These are phyloP conservation scores for Phellopilus nigrolimitatus DNA, from an alignment of 1,284 basidiomycete genomes.

Conservation along the genomic window DNA sequence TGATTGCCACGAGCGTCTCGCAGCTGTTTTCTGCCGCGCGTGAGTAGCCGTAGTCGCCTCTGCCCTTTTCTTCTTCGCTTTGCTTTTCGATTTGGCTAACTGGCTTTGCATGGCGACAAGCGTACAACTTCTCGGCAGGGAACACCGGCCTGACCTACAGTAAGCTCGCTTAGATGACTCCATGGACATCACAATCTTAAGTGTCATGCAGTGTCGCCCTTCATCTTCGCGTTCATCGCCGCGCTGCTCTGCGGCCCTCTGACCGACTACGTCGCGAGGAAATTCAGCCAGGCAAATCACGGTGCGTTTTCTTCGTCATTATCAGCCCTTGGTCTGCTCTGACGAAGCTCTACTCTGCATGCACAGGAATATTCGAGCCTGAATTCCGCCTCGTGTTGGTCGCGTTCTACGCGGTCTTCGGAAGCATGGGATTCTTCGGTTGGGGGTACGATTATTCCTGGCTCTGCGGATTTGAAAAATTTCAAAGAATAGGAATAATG, in stretches of 20 bases:
- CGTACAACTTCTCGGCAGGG: conserved; percentile 21
- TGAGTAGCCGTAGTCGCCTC: conserved; percentile 12
- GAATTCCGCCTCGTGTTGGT: conserved; percentile 24
- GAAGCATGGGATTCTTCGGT: conserved; percentile 22
- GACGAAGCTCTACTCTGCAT: neutral
- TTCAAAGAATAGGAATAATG: neutral
- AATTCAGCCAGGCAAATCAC: conserved; percentile 21
- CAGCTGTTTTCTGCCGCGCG: conserved; percentile 24
- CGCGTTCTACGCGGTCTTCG: conserved; percentile 23
- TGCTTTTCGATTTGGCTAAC: neutral
- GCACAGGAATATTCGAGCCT: conserved; percentile 19
- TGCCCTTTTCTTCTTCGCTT: neutral
- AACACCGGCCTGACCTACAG: conserved; percentile 22
- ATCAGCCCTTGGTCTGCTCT: neutral
- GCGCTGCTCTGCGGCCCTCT: conserved; percentile 23
- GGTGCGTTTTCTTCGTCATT: conserved; percentile 6
- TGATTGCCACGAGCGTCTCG: conserved; percentile 23
- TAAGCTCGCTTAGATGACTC: conserved; percentile 4
- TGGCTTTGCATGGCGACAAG: conserved; percentile 1
- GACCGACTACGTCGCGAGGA: conserved; percentile 22
- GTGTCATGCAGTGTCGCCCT: conserved; percentile 19
- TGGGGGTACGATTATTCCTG: conserved; percentile 18
- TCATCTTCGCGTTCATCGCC: conserved; percentile 23
- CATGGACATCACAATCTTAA: neutral
- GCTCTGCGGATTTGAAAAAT: too few species aligned